These are phyloP conservation scores for Phytophthora agathidicida DNA, from an alignment of 352 stramenopile species.

Conservation along the genomic window DNA sequence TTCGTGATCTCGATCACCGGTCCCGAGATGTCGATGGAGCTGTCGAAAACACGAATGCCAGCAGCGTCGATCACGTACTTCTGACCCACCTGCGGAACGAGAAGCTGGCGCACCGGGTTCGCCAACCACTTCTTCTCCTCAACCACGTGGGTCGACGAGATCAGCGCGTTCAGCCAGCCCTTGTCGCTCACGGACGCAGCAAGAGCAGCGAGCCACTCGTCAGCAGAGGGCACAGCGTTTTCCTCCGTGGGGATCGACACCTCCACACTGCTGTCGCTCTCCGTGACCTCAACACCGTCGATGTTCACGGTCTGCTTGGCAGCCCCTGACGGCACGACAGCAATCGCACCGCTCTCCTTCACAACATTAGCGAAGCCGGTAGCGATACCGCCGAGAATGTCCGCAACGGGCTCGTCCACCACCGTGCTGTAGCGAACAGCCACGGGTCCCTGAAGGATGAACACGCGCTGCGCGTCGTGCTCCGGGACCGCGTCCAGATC, in stretches of 20 bases:
- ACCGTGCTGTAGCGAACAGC: conserved; percentile 75
- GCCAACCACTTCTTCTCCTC: no score
- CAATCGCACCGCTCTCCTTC: conserved; percentile 5
- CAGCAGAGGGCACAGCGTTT: conserved; percentile 21
- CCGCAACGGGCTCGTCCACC: conserved; percentile 67
- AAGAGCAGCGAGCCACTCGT: no score
- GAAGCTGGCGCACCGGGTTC: no score
- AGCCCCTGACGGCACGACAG: neutral
- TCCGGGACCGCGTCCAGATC: conserved; percentile 76
- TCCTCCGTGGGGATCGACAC: conserved; percentile 29
- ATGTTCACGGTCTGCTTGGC: conserved; percentile 10
- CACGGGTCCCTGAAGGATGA: conserved; percentile 80
- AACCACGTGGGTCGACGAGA: no score
- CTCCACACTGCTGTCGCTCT: conserved; percentile 14
- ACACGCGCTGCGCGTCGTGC: conserved; percentile 73
- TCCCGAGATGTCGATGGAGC: no score
- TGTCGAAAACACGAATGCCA: no score
- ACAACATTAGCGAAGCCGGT: conserved; percentile 58
- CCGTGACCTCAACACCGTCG: conserved; percentile 24
- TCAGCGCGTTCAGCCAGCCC: no score
- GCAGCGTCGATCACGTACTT: no score
- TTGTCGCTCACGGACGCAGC: no score
- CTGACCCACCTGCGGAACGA: no score
- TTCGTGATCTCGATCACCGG: no score
- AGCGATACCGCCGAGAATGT: conserved; percentile 72